Conservation (phyloP, 352 stramenopile species). For the Pelagophyceae sp. region DNA sequence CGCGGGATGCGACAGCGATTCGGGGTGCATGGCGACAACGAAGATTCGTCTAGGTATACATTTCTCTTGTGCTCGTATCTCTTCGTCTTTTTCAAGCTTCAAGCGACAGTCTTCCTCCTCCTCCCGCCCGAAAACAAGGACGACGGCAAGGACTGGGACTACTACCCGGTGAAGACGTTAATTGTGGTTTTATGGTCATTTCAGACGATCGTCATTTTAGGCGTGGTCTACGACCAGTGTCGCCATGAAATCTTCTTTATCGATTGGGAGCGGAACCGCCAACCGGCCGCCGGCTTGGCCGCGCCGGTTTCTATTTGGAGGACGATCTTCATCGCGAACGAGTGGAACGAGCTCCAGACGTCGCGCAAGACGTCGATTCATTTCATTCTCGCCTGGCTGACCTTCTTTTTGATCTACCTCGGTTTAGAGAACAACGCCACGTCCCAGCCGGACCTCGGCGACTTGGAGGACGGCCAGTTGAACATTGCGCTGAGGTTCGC, state of each 20-base stretch:
- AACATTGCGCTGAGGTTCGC: slow-evolving; percentile 80
- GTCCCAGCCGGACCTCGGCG: slow-evolving; percentile 41
- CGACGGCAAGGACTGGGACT: slow-evolving; percentile 57
- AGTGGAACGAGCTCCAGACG: slow-evolving; percentile 81
- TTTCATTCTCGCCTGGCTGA: slow-evolving; percentile 66
- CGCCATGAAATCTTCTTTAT: slow-evolving; percentile 75
- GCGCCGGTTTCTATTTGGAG: slow-evolving; percentile 73
- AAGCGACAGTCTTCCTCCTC: slow-evolving; percentile 69
- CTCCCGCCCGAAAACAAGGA: slow-evolving; percentile 59
- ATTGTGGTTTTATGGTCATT: slow-evolving; percentile 67
- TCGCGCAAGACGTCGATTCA: slow-evolving; percentile 59
- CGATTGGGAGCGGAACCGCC: slow-evolving; percentile 68
- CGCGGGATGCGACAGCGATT: too few species aligned
- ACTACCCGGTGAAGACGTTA: slow-evolving; percentile 67
- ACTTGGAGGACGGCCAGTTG: slow-evolving; percentile 40
- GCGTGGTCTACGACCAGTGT: slow-evolving; percentile 64
- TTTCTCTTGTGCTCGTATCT: slow-evolving; percentile 71
- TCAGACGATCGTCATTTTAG: slow-evolving; percentile 59
- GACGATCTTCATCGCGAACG: slow-evolving; percentile 83
- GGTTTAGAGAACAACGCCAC: slow-evolving; percentile 47
- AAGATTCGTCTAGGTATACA: too few species aligned
- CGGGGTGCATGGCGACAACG: too few species aligned
- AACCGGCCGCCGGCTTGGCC: background rate
- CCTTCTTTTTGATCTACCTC: slow-evolving; percentile 72
- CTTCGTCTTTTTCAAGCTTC: slow-evolving; percentile 85